Evolutionary conservation across 2,329 filamentous ascomycete genomes (phyloP).

Genomic region (Fusarium tjaetaba): DNA sequence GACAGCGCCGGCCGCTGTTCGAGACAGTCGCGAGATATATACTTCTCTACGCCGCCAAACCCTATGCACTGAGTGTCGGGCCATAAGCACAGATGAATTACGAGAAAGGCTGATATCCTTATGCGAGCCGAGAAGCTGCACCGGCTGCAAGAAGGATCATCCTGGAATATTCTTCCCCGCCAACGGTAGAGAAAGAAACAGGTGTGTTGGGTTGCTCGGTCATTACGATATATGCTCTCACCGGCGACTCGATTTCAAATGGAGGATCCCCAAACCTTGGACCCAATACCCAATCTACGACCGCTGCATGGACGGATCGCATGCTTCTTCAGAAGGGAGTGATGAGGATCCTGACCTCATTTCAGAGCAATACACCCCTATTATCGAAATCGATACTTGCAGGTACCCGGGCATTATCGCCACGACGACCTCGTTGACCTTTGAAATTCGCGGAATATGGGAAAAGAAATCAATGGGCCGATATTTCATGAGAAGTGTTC

Average conservation of each 20-base stretch:
- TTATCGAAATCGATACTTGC: not conserved
- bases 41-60: not conserved
- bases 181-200: not conserved
- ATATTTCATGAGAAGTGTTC: not conserved
- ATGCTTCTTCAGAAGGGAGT: not conserved
- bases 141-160: not conserved
- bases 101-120: not conserved
- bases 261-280: not conserved
- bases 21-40: not conserved
- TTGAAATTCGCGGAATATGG: not conserved
- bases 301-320: not conserved
- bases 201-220: not conserved
- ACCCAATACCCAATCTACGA: rapidly evolving
- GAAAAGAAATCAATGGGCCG: not conserved
- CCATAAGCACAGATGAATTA: not conserved
- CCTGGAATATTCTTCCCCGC: not conserved
- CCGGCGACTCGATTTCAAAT: not conserved
- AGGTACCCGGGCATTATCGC: not conserved
- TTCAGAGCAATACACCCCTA: not conserved
- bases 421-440: not conserved
- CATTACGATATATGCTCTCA: not conserved
- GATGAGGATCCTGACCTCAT: not conserved
- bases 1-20: not conserved
- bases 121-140: not conserved
- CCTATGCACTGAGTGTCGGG: not conserved